These are phyloP conservation scores for Suillus occidentalis DNA, from an alignment of 768 basidiomycete genomes.

Conservation along the genomic window DNA sequence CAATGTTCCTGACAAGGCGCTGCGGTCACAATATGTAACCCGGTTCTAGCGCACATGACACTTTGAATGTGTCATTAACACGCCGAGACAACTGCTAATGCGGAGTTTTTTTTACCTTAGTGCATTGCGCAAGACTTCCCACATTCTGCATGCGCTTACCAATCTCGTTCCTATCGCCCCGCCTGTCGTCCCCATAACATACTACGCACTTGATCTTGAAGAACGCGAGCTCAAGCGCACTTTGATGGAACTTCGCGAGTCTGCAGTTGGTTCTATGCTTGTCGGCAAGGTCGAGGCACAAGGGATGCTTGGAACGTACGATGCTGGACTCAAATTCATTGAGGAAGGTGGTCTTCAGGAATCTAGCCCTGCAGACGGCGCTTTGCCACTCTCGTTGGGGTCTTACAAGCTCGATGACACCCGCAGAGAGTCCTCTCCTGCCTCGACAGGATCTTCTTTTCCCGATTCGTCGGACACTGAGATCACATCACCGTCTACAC, in stretches of 20 bases:
- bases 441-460: slow-evolving; percentile 34
- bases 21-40: not conserved
- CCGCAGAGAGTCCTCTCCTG: slow-evolving; percentile 38
- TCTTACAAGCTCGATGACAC: slow-evolving; percentile 14
- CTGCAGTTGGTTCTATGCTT: slow-evolving; percentile 60
- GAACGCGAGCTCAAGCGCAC: slow-evolving; percentile 82
- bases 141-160: slow-evolving; percentile 73
- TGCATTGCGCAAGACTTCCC: slow-evolving; percentile 85
- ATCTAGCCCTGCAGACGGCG: slow-evolving; percentile 9
- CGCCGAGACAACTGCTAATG: slow-evolving; percentile 11
- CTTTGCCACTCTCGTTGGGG: slow-evolving; percentile 7
- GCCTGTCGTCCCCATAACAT: slow-evolving; percentile 58
- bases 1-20: not conserved
- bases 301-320: slow-evolving; percentile 91
- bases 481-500: slow-evolving; percentile 42
- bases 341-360: slow-evolving; percentile 38
- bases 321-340: slow-evolving; percentile 83
- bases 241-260: slow-evolving; percentile 61
- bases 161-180: slow-evolving; percentile 41
- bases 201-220: slow-evolving; percentile 94
- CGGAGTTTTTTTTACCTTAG: slow-evolving; percentile 36
- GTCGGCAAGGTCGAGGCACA: slow-evolving; percentile 73
- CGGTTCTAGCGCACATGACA: not conserved
- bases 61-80: not conserved
- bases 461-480: slow-evolving; percentile 5